phyloP scores from a whole-genome alignment of 371 early-diverging fungal genomes.

The Mucor circinelloides region DNA sequence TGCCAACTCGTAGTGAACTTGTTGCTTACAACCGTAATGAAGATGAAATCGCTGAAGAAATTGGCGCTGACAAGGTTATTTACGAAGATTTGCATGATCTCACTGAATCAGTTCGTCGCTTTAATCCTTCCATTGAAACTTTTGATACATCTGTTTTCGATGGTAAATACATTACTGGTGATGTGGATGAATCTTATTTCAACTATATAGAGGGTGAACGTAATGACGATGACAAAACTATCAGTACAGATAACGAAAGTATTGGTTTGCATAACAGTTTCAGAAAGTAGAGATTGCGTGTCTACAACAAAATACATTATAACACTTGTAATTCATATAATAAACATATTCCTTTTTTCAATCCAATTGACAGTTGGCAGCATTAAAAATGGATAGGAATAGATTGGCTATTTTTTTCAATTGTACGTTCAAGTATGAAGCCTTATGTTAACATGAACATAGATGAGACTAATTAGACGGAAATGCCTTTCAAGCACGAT shows the following conservation, averaged over 20 bases:
- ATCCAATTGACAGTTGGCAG: background rate
- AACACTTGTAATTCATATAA: background rate
- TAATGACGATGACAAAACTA: conserved; percentile 49
- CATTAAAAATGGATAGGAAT: background rate
- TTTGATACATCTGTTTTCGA: conserved; percentile 98
- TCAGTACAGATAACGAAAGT: conserved; percentile 60
- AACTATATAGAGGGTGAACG: conserved; percentile 68
- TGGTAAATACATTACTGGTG: conserved; percentile 89
- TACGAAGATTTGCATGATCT: conserved; percentile 88
- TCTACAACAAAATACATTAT: background rate
- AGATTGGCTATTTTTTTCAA: background rate
- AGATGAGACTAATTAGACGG: too few species aligned
- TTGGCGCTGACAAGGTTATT: conserved; percentile 94
- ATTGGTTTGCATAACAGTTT: conserved; percentile 68
- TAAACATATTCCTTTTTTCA: background rate
- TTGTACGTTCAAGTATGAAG: background rate
- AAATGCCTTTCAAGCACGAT: too few species aligned
- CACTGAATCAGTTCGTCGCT: conserved; percentile 75
- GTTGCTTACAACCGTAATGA: conserved; percentile 83
- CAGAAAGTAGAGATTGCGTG: conserved; percentile 10
- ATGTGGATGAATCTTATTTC: conserved; percentile 83
- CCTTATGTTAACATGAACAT: too few species aligned
- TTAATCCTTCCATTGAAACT: conserved; percentile 74
- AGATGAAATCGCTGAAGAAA: conserved; percentile 80
- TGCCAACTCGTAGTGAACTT: conserved; percentile 93